Evolutionary conservation across 805 yeast species (phyloP), one percentile per base, ranked within the genome.

Genomic region (Barnettozyma pratensis): DNA sequence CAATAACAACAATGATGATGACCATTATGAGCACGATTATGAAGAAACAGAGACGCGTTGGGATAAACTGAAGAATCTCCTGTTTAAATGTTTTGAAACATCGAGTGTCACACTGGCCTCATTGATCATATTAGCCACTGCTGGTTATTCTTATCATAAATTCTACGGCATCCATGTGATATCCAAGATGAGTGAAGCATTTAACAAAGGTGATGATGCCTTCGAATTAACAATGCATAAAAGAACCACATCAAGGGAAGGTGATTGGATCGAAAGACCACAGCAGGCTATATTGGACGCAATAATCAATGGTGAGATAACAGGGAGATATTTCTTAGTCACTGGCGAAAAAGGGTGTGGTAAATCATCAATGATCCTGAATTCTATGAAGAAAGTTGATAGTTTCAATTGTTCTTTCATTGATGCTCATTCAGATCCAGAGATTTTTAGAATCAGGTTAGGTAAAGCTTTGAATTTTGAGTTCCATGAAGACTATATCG

Each of bases 341-440:
- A 76, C 87, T 38, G 96, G 96, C 31, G 96, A 87, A 62, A 87
- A 87, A 61, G 96, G 96, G 1, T 87, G 94, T 0, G 96, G 96
- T 3, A 87, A 87, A 61, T 82, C 90, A 1, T 82, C 92, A 1
- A 74, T 88, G 70, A 72, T 87, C 12, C 65, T 85, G 57, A 89
- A 87, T 54, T 76, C 89, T 3, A 78, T 87, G 72, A 75, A 80
- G 50, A 77, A 81, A 54, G 79, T 78, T 3, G 68, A 74, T 37
- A 88, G 91, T 0, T 64, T 67, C 44, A 79, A 83, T 56, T 87
- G 88, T 44, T 78, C 88, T 0, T 73, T 83, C 43, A 69, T 87
- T 51, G 95, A 87, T 60, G 94, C 94, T 1, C 94, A 87, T 58
- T 83, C 91, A 0, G 96, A 87, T 61, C 88, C 92, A 0, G 96